These are phyloP conservation scores for Puccinia triticina DNA, from an alignment of 1,284 basidiomycete species.

Conservation along the genomic window DNA sequence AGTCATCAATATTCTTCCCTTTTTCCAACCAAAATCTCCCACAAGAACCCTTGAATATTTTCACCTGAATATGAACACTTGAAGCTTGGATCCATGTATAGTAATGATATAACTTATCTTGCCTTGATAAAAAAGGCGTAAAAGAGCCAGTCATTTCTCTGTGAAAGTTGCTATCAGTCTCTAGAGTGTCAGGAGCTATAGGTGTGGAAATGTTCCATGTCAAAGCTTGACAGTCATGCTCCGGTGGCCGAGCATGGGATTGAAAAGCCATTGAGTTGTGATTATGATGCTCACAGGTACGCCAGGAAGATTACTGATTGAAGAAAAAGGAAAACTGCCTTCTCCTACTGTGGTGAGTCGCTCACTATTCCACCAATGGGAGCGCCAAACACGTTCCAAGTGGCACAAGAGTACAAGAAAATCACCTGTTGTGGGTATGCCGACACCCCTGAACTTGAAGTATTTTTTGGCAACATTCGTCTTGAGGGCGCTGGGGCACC, in stretches of 20 bases:
- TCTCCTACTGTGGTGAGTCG: slow-evolving; percentile 25
- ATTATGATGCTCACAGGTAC: neutral
- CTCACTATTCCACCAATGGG: slow-evolving; percentile 29
- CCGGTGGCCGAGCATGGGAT: neutral
- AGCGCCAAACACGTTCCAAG: slow-evolving; percentile 15
- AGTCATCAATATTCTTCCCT: too few species aligned
- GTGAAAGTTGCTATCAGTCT: neutral
- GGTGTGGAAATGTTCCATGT: slow-evolving; percentile 10
- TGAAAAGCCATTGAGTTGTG: neutral
- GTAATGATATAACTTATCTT: too few species aligned
- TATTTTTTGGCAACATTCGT: too few species aligned
- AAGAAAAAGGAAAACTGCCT: slow-evolving; percentile 4
- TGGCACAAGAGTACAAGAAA: slow-evolving; percentile 6
- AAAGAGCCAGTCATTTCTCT: too few species aligned
- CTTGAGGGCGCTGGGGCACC: too few species aligned
- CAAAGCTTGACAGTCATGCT: slow-evolving; percentile 23
- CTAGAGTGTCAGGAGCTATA: neutral
- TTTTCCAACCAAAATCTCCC: too few species aligned
- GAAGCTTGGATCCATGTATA: too few species aligned
- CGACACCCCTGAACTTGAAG: neutral
- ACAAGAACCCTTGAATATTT: too few species aligned
- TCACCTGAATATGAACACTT: too few species aligned
- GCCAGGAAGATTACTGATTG: neutral
- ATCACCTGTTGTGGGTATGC: neutral
- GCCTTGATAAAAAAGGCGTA: too few species aligned